Percentiles rank a stretch among this genome's conserved stretches.
These are phyloP conservation scores for Moringa oleifera DNA, from an alignment of 345 rosid species.

Conservation along the genomic window DNA sequence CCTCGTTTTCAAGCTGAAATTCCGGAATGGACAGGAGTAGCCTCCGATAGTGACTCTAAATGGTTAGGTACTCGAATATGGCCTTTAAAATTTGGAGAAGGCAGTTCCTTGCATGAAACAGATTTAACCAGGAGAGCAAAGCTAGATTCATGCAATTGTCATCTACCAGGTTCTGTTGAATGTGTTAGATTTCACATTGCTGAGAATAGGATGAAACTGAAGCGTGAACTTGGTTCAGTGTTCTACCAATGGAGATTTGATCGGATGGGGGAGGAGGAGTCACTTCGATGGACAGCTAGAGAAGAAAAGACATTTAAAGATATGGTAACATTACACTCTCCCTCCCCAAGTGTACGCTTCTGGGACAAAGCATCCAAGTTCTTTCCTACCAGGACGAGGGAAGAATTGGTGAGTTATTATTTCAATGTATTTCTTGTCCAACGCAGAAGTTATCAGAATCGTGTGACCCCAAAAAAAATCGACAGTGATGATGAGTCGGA, in stretches of 20 bases:
- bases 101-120: slow-evolving; percentile 11
- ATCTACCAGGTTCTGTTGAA: slow-evolving; percentile 37
- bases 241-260: slow-evolving; percentile 62
- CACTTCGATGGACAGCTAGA: slow-evolving; percentile 46
- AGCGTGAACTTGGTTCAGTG: slow-evolving; percentile 49
- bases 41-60: slow-evolving; percentile 46
- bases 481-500: slow-evolving; percentile 47
- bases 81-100: slow-evolving; percentile 27
- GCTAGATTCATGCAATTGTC: slow-evolving; percentile 48
- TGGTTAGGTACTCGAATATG: slow-evolving; percentile 65
- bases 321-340: slow-evolving; percentile 24
- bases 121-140: slow-evolving; percentile 58
- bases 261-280: slow-evolving; percentile 79
- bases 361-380: slow-evolving; percentile 34
- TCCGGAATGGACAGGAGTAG: slow-evolving; percentile 54
- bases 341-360: slow-evolving; percentile 22
- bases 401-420: slow-evolving; percentile 59
- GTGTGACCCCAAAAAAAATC: slow-evolving; percentile 39
- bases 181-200: slow-evolving; percentile 67
- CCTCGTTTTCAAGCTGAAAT: slow-evolving; percentile 60
- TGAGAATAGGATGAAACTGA: slow-evolving; percentile 59
- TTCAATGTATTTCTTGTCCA: slow-evolving; percentile 59
- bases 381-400: slow-evolving; percentile 40
- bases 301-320: slow-evolving; percentile 51
- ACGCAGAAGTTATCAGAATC: slow-evolving; percentile 67